Percentiles rank a stretch among this genome's conserved stretches.
These are phyloP conservation scores for Suaeda aralocaspica DNA, from an alignment of 148 eudicot genomes.

Conservation along the genomic window DNA sequence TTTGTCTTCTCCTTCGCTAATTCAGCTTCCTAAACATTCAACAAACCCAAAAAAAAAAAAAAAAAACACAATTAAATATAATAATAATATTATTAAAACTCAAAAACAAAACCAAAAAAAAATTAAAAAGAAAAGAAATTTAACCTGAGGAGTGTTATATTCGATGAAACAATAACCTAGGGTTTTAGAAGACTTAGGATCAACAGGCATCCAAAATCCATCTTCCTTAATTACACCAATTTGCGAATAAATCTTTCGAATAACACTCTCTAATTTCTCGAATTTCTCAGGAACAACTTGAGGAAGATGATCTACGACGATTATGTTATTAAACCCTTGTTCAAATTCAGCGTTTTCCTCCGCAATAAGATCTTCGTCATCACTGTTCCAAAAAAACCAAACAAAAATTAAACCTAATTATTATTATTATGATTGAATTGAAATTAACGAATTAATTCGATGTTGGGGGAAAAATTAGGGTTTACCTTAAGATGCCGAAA, in stretches of 20 bases:
- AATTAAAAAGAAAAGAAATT: neutral
- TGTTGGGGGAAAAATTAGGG: neutral
- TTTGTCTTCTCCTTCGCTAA: conserved; percentile 69
- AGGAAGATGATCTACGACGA: conserved; percentile 82
- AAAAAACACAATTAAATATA: neutral
- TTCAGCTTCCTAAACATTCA: conserved; percentile 78
- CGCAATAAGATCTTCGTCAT: conserved; percentile 53
- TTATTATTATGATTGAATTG: too few relatives aligned
- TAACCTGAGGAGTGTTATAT: conserved; percentile 81
- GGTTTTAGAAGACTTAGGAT: conserved; percentile 46
- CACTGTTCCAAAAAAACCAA: conserved; percentile 26
- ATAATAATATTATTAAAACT: neutral
- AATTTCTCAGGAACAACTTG: conserved; percentile 71
- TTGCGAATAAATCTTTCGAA: conserved; percentile 69
- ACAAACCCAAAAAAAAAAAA: conserved; percentile 2
- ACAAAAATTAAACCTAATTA: neutral
- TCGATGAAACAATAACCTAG: conserved; percentile 82
- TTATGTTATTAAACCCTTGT: conserved; percentile 52
- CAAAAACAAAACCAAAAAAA: neutral
- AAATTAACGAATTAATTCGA: neutral
- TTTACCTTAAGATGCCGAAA: conserved; percentile 56
- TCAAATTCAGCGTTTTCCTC: conserved; percentile 65
- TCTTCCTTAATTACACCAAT: conserved; percentile 73
- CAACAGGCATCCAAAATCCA: conserved; percentile 87
- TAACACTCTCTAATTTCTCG: conserved; percentile 70